Evolutionary conservation across 2,329 filamentous ascomycete species (phyloP).

Genomic region (Sporothrix brasiliensis): DNA sequence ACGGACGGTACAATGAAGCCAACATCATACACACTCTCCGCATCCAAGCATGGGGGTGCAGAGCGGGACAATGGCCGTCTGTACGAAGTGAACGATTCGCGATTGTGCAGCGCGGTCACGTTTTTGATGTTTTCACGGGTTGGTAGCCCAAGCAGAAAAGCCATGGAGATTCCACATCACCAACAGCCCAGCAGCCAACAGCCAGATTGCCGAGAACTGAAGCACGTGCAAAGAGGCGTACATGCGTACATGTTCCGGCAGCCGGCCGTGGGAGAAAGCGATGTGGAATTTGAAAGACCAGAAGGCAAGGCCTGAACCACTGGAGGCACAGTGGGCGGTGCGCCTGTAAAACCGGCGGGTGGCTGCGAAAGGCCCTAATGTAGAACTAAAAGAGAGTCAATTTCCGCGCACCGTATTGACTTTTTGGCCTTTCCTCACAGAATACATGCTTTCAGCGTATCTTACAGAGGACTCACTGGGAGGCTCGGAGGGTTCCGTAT

Average conservation of each 20-base stretch:
- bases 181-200: background rate
- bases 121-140: background rate
- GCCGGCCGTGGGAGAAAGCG: background rate
- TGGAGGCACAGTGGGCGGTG: too few relatives aligned
- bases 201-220: background rate
- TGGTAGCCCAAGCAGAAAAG: background rate
- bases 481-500: too few relatives aligned
- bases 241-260: background rate
- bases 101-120: background rate
- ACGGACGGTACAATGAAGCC: too few relatives aligned
- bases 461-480: background rate
- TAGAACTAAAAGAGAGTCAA: too few relatives aligned
- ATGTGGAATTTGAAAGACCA: background rate
- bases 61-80: background rate
- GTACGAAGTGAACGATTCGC: too few relatives aligned
- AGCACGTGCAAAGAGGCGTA: background rate
- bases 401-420: too few relatives aligned
- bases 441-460: background rate
- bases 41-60: slow-evolving; percentile 16
- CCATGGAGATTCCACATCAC: background rate
- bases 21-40: background rate
- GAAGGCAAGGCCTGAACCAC: too few relatives aligned
- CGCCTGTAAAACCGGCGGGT: too few relatives aligned
- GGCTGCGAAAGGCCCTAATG: too few relatives aligned
- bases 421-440: too few relatives aligned